A percentile compares a stretch with the other conserved stretches of the same genome.
Conservation (phyloP, 345 rosid genomes). For the Linum usitatissimum region DNA sequence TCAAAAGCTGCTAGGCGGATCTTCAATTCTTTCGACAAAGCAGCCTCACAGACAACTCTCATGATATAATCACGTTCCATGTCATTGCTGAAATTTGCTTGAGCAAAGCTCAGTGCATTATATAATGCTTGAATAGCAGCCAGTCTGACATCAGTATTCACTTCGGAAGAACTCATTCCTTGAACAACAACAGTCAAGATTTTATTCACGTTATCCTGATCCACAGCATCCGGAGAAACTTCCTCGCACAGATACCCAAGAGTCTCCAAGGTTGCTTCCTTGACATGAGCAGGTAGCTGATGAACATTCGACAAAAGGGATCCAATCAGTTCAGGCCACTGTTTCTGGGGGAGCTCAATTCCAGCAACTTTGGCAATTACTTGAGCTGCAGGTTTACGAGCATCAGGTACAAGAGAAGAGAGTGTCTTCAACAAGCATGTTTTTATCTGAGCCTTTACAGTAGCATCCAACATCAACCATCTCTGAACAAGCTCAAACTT, state of each 20-base stretch:
- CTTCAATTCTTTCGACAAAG: conserved; percentile 31
- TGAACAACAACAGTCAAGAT: conserved; percentile 32
- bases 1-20: conserved; percentile 39
- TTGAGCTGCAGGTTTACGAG: conserved; percentile 1
- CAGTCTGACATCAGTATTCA: conserved; percentile 33
- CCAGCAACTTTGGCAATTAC: conserved; percentile 5
- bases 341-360: conserved; percentile 3
- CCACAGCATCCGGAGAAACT: conserved; percentile 4
- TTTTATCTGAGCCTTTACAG: conserved; percentile 1
- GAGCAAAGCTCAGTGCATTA: conserved; percentile 39
- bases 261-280: conserved; percentile 8
- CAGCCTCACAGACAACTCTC: conserved; percentile 38
- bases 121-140: conserved; percentile 34
- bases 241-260: conserved; percentile 8
- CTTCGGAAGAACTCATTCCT: conserved; percentile 35
- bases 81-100: conserved; percentile 35
- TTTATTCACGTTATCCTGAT: conserved; percentile 2
- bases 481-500: conserved; percentile 8
- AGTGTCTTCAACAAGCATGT: not conserved
- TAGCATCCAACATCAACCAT: conserved; percentile 3
- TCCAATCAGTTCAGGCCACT: conserved; percentile 4
- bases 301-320: conserved; percentile 7
- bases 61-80: conserved; percentile 41
- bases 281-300: conserved; percentile 8
- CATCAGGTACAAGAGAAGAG: conserved; percentile 2